Percentiles rank a stretch among this genome's conserved stretches.
Evolutionary conservation across 208 protist genomes (phyloP).

Genomic region (Trichomonas vaginalis): DNA sequence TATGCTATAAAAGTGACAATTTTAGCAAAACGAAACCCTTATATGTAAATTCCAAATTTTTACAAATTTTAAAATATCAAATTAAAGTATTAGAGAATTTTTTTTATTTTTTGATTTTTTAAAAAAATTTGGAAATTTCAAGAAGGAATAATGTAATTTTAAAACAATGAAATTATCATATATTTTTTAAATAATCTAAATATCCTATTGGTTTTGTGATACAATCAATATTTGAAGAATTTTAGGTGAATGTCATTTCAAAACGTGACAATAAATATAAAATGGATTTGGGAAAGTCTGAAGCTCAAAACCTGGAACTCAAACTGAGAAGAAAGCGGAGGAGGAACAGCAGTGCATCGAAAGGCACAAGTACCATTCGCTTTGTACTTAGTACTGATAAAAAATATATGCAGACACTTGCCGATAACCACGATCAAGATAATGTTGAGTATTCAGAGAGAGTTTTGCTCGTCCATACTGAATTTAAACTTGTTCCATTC

Average conservation of each 20-base stretch:
- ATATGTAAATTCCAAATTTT: too few species aligned
- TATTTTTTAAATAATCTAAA: neutral
- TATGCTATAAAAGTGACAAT: too few species aligned
- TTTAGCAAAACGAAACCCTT: too few species aligned
- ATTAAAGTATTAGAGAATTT: neutral
- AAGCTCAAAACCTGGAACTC: neutral
- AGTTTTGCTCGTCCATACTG: neutral
- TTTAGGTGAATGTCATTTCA: neutral
- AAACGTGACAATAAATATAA: too few species aligned
- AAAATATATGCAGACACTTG: neutral
- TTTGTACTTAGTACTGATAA: neutral
- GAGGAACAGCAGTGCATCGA: neutral
- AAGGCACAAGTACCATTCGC: neutral
- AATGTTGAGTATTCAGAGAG: neutral
- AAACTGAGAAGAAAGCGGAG: neutral
- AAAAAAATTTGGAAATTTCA: neutral
- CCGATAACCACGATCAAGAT: neutral
- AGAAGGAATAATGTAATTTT: neutral
- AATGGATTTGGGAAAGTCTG: too few species aligned
- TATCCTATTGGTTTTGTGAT: neutral
- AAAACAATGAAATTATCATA: neutral
- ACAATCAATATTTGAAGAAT: neutral
- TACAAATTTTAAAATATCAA: neutral
- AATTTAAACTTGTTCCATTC: neutral
- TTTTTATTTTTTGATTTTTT: too few species aligned